Evolutionary conservation across 768 basidiomycete species (phyloP).

Genomic region (Leucosporidium yakuticum): DNA sequence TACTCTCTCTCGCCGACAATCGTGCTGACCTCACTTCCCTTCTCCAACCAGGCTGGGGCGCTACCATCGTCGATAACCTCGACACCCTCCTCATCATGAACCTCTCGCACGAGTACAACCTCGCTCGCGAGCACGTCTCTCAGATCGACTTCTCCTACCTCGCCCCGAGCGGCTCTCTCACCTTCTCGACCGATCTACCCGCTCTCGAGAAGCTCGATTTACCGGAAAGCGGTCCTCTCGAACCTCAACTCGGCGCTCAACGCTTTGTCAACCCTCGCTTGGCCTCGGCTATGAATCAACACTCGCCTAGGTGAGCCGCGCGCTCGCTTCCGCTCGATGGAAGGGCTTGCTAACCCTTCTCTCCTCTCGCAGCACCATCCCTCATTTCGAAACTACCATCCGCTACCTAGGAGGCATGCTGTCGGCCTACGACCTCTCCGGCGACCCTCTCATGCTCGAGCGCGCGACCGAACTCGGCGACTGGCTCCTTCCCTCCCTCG

Average conservation of each 20-base stretch:
- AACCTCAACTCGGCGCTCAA: not conserved
- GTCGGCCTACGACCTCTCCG: slow-evolving; percentile 46
- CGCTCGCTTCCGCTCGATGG: slow-evolving; percentile 14
- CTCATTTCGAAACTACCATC: slow-evolving; percentile 48
- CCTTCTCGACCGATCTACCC: slow-evolving; percentile 24
- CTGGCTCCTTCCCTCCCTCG: slow-evolving; percentile 43
- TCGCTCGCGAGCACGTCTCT: slow-evolving; percentile 40
- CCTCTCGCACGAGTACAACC: slow-evolving; percentile 39
- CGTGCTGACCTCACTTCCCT: not conserved
- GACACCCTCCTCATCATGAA: slow-evolving; percentile 40
- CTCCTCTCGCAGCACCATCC: slow-evolving; percentile 18
- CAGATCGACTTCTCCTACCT: slow-evolving; percentile 38
- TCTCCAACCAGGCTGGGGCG: slow-evolving; percentile 34
- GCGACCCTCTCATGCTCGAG: slow-evolving; percentile 45
- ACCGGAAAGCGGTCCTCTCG: not conserved
- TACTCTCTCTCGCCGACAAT: not conserved
- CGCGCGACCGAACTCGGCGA: slow-evolving; percentile 46
- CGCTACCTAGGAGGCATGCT: slow-evolving; percentile 48
- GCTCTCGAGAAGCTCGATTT: not conserved
- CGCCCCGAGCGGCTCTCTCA: slow-evolving; percentile 7
- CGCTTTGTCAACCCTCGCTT: not conserved
- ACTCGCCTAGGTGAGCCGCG: not conserved
- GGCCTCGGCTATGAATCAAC: not conserved
- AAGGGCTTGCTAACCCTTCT: slow-evolving; percentile 2
- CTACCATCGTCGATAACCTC: slow-evolving; percentile 39